Evolutionary conservation across 2,329 filamentous ascomycete genomes (phyloP), one percentile per base, ranked within the genome.

Genomic region (Aspergillus ochraceoroseus): DNA sequence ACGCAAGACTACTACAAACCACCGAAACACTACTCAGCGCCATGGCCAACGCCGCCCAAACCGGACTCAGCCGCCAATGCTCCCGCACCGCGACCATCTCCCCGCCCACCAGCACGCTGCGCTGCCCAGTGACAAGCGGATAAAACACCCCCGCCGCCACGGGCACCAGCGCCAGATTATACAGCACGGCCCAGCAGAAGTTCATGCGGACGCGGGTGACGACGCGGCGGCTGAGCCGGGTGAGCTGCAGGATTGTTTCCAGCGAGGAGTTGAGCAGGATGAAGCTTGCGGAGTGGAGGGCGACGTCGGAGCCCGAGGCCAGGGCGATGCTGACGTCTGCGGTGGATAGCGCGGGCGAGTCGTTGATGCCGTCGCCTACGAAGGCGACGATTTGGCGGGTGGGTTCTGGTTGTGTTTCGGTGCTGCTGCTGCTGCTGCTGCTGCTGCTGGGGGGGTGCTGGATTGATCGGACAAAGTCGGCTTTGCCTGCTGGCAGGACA

Each of bases 41-140:
- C 90, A 95, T 96, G 1, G 89, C 89, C 60, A 95, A 66, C 51
- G 82, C 83, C 4, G 89, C 90, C 89, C 89, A 95, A 4, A 73
- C 71, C 1, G 72, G 72, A 48, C 68, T 69, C 6, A 74, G 44
- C 22, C 70, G 58, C 66, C 69, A 73, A 35, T 69, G 66, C 7
- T 56, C 56, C 46, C 61, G 47, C 20, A 63, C 59, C 43, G 44
- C 54, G 29, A 55, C 54, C 15, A 55, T 61, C 48, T 63, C 59
- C 48, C 58, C 53, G 51, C 54, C 59, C 5, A 7, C 27, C 22
- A 54, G 41, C 38, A 48, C 50, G 4, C 20, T 9, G 9, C 5
- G 9, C 20, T 61, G 66, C 1, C 66, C 65, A 42, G 49, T 66
- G 7, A 59, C 69, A 22, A 80, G 68, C 0, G 80, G 76, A 62